Conservation (phyloP, 2,329 filamentous ascomycete genomes). For the Elsinoe arachidis region DNA sequence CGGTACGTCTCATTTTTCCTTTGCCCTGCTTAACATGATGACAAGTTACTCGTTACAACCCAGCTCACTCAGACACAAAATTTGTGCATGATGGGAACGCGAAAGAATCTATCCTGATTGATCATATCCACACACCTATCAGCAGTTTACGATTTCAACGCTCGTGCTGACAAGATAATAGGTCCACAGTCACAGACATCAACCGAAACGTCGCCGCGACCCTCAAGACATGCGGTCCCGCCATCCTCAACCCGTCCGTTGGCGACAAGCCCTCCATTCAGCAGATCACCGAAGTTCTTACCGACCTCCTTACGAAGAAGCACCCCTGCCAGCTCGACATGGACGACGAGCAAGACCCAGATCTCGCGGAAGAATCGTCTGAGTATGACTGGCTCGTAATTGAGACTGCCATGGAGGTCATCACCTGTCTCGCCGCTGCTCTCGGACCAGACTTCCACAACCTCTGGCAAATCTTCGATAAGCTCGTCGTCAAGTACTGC, state of each 20-base stretch:
- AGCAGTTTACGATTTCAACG: neutral
- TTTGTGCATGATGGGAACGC: slow-evolving; percentile 81
- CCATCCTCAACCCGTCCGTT: slow-evolving; percentile 59
- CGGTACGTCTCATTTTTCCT: slow-evolving; percentile 57
- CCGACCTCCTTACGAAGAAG: slow-evolving; percentile 74
- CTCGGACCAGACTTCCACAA: slow-evolving; percentile 74
- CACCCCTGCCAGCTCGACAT: slow-evolving; percentile 92
- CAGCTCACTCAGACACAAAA: slow-evolving; percentile 98
- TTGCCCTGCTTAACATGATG: slow-evolving; percentile 55
- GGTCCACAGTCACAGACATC: slow-evolving; percentile 84
- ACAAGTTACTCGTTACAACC: slow-evolving; percentile 79
- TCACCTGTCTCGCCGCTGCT: slow-evolving; percentile 73
- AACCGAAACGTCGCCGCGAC: slow-evolving; percentile 88
- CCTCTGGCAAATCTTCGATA: slow-evolving; percentile 94
- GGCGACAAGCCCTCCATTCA: slow-evolving; percentile 45
- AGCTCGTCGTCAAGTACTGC: slow-evolving; percentile 79
- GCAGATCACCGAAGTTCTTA: slow-evolving; percentile 65
- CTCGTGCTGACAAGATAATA: slow-evolving; percentile 33
- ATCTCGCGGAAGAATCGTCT: slow-evolving; percentile 62
- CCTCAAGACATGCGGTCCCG: slow-evolving; percentile 82
- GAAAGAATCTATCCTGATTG: slow-evolving; percentile 34
- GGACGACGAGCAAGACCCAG: slow-evolving; percentile 66
- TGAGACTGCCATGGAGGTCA: slow-evolving; percentile 85
- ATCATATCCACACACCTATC: neutral
- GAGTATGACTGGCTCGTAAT: slow-evolving; percentile 98